phyloP scores from a whole-genome alignment of 2,329 filamentous ascomycete species.

The Fusarium abutilonis region DNA sequence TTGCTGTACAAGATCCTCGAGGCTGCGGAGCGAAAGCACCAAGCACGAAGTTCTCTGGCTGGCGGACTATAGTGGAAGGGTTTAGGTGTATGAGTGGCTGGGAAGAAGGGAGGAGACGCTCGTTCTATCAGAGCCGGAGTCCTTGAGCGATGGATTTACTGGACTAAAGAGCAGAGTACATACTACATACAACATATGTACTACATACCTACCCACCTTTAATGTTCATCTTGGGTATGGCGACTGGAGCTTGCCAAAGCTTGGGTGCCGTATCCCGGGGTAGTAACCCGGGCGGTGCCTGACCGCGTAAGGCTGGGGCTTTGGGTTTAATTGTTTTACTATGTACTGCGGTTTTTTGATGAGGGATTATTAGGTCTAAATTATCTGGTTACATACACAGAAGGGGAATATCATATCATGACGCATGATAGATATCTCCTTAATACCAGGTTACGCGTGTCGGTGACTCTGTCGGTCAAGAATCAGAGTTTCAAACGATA shows the following conservation, averaged over 20 bases:
- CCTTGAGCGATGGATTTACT: slow-evolving; percentile 65
- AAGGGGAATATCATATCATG: slow-evolving; percentile 7
- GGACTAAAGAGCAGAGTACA: slow-evolving; percentile 73
- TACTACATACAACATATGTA: background rate
- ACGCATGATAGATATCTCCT: slow-evolving; percentile 8
- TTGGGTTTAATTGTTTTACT: slow-evolving; percentile 10
- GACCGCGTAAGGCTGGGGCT: slow-evolving; percentile 27
- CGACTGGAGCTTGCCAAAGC: background rate
- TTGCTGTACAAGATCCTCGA: slow-evolving; percentile 3
- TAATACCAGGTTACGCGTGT: background rate
- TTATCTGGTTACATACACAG: background rate
- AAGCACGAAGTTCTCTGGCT: slow-evolving; percentile 37
- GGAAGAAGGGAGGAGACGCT: slow-evolving; percentile 48
- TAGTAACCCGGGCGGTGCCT: slow-evolving; percentile 20
- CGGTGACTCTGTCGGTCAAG: slow-evolving; percentile 32
- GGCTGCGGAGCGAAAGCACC: slow-evolving; percentile 48
- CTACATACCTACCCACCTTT: slow-evolving; percentile 53
- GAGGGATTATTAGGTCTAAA: slow-evolving; percentile 30
- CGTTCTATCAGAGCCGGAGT: slow-evolving; percentile 71
- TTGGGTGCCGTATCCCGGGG: background rate
- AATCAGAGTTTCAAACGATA: slow-evolving; percentile 5
- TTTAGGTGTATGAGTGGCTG: slow-evolving; percentile 25
- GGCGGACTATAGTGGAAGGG: slow-evolving; percentile 22
- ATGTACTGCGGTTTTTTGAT: background rate
- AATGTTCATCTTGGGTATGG: slow-evolving; percentile 1